Conservation (phyloP, 2,329 filamentous ascomycete species). For the Xylaria digitata region DNA sequence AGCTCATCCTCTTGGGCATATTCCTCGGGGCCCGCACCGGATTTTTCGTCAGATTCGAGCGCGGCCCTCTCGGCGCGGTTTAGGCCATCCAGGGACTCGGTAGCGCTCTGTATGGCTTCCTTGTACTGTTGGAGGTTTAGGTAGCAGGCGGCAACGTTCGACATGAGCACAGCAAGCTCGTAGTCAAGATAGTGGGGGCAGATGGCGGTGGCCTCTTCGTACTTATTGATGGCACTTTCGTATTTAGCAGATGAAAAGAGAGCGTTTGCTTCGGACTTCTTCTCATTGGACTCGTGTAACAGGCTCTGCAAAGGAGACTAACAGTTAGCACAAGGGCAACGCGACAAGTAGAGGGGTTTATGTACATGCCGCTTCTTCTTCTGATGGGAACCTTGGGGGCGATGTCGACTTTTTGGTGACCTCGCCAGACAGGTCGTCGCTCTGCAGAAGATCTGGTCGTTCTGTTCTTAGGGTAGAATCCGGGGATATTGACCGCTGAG, state of each 20-base stretch:
- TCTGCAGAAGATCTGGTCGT: not conserved
- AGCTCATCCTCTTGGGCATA: slow-evolving; percentile 57
- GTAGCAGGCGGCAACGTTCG: slow-evolving; percentile 90
- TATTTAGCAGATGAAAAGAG: slow-evolving; percentile 80
- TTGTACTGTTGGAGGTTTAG: slow-evolving; percentile 89
- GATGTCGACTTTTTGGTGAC: slow-evolving; percentile 48
- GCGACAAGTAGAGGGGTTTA: not conserved
- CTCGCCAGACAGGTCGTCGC: slow-evolving; percentile 29
- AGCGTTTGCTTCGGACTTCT: slow-evolving; percentile 81
- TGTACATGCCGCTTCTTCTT: slow-evolving; percentile 66
- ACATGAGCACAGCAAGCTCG: slow-evolving; percentile 85
- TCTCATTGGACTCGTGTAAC: slow-evolving; percentile 74
- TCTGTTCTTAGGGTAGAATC: slow-evolving; percentile 28
- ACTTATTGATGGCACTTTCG: slow-evolving; percentile 81
- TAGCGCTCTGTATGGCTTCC: slow-evolving; percentile 79
- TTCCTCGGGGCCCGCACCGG: slow-evolving; percentile 59
- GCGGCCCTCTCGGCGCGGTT: slow-evolving; percentile 64
- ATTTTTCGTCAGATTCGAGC: slow-evolving; percentile 46
- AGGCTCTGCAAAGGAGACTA: slow-evolving; percentile 63
- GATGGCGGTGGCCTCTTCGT: slow-evolving; percentile 80
- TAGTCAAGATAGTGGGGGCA: slow-evolving; percentile 89
- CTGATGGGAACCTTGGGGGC: slow-evolving; percentile 60
- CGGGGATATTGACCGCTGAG: slow-evolving; percentile 23
- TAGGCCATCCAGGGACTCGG: slow-evolving; percentile 77
- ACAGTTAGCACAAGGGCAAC: slow-evolving; percentile 15